These are phyloP conservation scores for Candida anutae DNA, from an alignment of 1,139 yeast genomes.

Conservation along the genomic window DNA sequence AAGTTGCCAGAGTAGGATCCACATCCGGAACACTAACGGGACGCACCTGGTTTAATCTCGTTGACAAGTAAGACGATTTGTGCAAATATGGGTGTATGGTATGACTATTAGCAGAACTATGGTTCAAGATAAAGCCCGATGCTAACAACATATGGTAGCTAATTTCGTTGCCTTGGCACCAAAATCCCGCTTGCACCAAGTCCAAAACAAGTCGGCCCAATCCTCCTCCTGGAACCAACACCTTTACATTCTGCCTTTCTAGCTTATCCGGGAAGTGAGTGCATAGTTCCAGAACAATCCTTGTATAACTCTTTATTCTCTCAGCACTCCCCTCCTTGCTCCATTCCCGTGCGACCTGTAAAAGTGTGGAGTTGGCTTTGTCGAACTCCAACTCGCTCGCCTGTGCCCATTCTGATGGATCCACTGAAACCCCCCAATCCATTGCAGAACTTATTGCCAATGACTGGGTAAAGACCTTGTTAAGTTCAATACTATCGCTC, in stretches of 20 bases:
- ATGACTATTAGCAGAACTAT: slow-evolving; percentile 31
- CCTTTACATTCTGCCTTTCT: slow-evolving; percentile 30
- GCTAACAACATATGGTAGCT: slow-evolving; percentile 74
- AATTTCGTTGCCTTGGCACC: slow-evolving; percentile 80
- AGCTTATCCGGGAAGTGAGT: slow-evolving; percentile 31
- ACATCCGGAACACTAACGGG: slow-evolving; percentile 49
- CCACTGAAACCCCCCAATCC: slow-evolving; percentile 46
- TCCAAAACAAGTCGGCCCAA: slow-evolving; percentile 74
- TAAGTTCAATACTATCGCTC: slow-evolving; percentile 39
- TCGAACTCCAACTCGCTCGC: slow-evolving; percentile 44
- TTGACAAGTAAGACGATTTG: slow-evolving; percentile 39
- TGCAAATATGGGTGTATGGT: slow-evolving; percentile 50
- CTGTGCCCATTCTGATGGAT: slow-evolving; percentile 38
- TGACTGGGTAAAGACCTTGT: slow-evolving; percentile 38
- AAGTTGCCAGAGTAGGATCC: slow-evolving; percentile 30
- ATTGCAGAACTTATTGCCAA: slow-evolving; percentile 42
- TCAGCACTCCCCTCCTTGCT: slow-evolving; percentile 52
- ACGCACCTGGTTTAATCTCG: slow-evolving; percentile 39
- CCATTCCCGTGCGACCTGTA: slow-evolving; percentile 76
- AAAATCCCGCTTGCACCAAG: slow-evolving; percentile 56
- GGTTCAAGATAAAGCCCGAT: slow-evolving; percentile 58
- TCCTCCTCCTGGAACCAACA: slow-evolving; percentile 81
- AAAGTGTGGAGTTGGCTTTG: slow-evolving; percentile 53
- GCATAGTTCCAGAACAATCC: slow-evolving; percentile 40
- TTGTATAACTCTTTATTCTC: slow-evolving; percentile 38